Evolutionary conservation across 2,329 filamentous ascomycete genomes (phyloP).

Genomic region (Hymenotorrendiella dingleyae): DNA sequence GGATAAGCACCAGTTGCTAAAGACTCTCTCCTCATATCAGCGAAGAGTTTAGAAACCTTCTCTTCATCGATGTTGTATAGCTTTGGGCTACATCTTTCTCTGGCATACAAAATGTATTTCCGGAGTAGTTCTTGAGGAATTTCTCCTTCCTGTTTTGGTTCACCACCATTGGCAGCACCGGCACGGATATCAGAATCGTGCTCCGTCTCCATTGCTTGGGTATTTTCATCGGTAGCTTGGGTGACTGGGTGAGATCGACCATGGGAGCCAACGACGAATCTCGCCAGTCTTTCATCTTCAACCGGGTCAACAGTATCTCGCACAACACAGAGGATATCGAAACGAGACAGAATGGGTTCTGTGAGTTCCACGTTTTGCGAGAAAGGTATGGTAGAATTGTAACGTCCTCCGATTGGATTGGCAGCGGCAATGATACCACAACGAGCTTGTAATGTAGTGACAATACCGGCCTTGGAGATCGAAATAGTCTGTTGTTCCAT

Average conservation of each 20-base stretch:
- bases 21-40: conserved; percentile 91
- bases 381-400: conserved; percentile 94
- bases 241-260: conserved; percentile 73
- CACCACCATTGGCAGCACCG: conserved; percentile 35
- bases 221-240: conserved; percentile 41
- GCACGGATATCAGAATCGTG: conserved; percentile 43
- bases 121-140: conserved; percentile 86
- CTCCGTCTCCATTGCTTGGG: conserved; percentile 58
- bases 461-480: conserved; percentile 97
- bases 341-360: conserved; percentile 94
- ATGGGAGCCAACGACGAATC: conserved; percentile 92
- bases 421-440: conserved; percentile 95
- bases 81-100: conserved; percentile 84
- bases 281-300: conserved; percentile 88
- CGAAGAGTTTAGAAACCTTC: conserved; percentile 89
- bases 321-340: conserved; percentile 94
- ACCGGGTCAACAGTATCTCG: conserved; percentile 88
- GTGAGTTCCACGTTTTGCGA: conserved; percentile 95
- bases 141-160: conserved; percentile 56
- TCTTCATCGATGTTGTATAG: conserved; percentile 97
- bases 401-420: conserved; percentile 92
- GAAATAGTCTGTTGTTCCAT: conserved; percentile 99
- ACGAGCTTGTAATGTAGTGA: conserved; percentile 91
- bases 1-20: conserved; percentile 93
- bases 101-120: conserved; percentile 95